Evolutionary conservation across 164 flowering plant genomes (phyloP).

Genomic region (Stephania yunnanensis): DNA sequence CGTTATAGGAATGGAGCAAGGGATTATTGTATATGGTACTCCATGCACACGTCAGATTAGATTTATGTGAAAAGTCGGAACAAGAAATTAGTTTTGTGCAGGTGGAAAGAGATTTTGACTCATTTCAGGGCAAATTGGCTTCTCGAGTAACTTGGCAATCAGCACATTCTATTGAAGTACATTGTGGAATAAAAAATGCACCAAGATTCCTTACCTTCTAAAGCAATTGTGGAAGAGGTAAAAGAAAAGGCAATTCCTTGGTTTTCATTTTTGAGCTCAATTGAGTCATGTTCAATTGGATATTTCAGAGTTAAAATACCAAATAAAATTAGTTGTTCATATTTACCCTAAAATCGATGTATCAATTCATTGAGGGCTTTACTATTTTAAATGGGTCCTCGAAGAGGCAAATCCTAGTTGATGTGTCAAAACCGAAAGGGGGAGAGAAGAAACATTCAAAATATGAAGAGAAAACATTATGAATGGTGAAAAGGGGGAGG

Average conservation of each 20-base stretch:
- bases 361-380: no score
- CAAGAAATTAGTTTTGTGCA: slow-evolving; percentile 86
- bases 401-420: no score
- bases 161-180: slow-evolving; percentile 82
- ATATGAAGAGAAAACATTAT: no score
- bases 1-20: slow-evolving; percentile 94
- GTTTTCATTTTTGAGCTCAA: neutral
- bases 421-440: no score
- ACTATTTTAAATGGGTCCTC: no score
- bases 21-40: slow-evolving; percentile 93
- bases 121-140: slow-evolving; percentile 82
- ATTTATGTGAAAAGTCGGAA: slow-evolving; percentile 72
- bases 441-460: no score
- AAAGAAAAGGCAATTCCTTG: neutral
- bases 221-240: slow-evolving; percentile 98
- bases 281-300: no score
- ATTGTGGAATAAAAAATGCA: slow-evolving; percentile 88
- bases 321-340: no score
- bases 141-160: slow-evolving; percentile 84
- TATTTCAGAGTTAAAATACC: no score
- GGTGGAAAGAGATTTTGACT: slow-evolving; percentile 94
- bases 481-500: no score
- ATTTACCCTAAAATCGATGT: no score
- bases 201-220: slow-evolving; percentile 74
- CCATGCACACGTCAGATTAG: slow-evolving; percentile 93